phyloP scores from a whole-genome alignment of 139 green algal species.

The Coccomyxa sp. region DNA sequence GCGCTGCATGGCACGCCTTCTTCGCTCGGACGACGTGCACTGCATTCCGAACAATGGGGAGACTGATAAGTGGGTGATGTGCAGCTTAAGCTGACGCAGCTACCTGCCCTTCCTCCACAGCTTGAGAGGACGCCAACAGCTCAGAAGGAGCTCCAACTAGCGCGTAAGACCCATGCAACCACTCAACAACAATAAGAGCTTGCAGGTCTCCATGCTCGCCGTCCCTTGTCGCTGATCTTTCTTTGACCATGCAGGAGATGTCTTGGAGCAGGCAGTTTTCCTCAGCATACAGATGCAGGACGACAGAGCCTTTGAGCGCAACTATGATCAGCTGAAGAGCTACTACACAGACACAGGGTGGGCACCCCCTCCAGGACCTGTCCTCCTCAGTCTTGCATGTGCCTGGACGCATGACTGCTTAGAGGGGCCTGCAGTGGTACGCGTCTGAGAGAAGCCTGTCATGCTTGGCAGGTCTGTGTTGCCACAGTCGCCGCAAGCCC shows the following conservation, averaged over 20 bases:
- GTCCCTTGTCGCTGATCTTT: neutral
- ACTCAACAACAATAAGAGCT: no score
- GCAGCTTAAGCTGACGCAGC: constrained; percentile 76
- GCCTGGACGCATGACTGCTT: neutral
- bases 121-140: constrained; percentile 53
- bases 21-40: no score
- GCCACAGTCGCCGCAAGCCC: constrained; percentile 58
- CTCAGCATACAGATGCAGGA: constrained; percentile 71
- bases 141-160: constrained; percentile 70
- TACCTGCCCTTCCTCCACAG: constrained; percentile 67
- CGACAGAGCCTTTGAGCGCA: constrained; percentile 83
- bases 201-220: no score
- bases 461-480: constrained; percentile 43
- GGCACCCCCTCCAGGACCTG: neutral
- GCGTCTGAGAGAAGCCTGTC: neutral
- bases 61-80: neutral
- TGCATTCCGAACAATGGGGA: neutral
- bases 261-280: constrained; percentile 84
- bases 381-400: neutral
- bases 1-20: no score
- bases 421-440: no score
- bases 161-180: constrained; percentile 66
- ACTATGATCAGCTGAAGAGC: constrained; percentile 81
- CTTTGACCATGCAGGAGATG: constrained; percentile 55
- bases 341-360: constrained; percentile 88